These are phyloP conservation scores for Penicillium robsamsonii DNA, from an alignment of 495 filamentous ascomycete genomes.

Conservation along the genomic window DNA sequence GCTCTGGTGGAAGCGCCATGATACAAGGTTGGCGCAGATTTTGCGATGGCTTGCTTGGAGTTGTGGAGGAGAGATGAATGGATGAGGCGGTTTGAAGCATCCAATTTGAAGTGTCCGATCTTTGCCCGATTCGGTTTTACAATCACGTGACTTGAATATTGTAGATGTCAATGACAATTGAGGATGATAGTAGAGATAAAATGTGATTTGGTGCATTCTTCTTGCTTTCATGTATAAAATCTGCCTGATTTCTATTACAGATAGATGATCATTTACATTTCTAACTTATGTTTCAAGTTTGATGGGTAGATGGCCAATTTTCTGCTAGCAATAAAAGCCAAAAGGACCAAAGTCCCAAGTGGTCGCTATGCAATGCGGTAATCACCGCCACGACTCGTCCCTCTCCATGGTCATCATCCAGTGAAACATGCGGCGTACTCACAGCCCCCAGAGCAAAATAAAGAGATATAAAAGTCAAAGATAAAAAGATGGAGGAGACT, in stretches of 20 bases:
- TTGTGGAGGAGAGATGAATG: constrained; percentile 8
- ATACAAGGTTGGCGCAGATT: background rate
- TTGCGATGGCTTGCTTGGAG: constrained; percentile 8
- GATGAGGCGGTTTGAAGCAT: constrained; percentile 4
- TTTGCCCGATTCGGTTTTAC: background rate
- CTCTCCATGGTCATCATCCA: constrained; percentile 11
- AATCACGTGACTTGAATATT: background rate
- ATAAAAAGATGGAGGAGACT: constrained; percentile 27
- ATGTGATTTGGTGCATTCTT: background rate
- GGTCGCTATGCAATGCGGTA: background rate
- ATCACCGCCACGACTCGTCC: constrained; percentile 2
- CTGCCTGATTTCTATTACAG: background rate
- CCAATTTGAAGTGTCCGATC: constrained; percentile 10
- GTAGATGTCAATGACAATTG: background rate
- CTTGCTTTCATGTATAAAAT: background rate
- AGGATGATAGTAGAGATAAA: background rate
- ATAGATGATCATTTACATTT: background rate
- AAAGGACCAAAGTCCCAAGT: constrained; percentile 7
- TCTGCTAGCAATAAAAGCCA: constrained; percentile 13
- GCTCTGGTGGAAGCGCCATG: constrained; percentile 52
- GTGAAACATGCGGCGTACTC: constrained; percentile 10
- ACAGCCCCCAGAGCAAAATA: constrained; percentile 7
- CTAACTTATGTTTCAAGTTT: background rate
- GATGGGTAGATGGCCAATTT: background rate
- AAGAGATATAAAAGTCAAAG: constrained; percentile 21